phyloP scores from a whole-genome alignment of 306 rosid genomes.

The Calophaca sinica region DNA sequence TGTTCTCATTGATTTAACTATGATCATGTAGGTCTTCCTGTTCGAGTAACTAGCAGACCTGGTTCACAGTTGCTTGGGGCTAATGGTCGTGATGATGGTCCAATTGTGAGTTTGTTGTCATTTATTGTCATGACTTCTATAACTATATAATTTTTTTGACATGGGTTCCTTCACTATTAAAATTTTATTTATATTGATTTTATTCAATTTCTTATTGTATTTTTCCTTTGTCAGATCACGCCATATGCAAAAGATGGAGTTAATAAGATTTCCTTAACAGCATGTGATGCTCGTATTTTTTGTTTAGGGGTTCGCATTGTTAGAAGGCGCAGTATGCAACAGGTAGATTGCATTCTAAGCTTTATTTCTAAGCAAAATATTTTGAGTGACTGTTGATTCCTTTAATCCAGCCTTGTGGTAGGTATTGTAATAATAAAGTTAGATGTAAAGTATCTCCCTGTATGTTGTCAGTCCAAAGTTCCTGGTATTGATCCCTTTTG shows the following conservation, averaged over 20 bases:
- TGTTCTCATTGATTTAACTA: conserved; percentile 23
- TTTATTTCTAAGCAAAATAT: conserved; percentile 30
- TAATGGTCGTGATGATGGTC: conserved; percentile 99
- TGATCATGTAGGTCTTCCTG: conserved; percentile 68
- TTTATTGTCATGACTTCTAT: conserved; percentile 11
- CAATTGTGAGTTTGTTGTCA: conserved; percentile 72
- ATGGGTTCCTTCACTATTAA: conserved; percentile 8
- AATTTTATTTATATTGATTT: conserved; percentile 34
- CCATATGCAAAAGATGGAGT: conserved; percentile 80
- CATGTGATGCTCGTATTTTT: conserved; percentile 86
- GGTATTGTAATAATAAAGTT: conserved; percentile 14
- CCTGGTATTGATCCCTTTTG: conserved; percentile 11
- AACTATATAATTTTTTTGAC: conserved; percentile 6
- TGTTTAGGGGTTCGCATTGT: conserved; percentile 97
- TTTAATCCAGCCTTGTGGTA: conserved; percentile 30
- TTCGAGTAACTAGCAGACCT: conserved; percentile 92
- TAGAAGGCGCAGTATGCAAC: conserved; percentile 76
- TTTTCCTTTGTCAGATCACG: conserved; percentile 77
- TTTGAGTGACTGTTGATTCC: conserved; percentile 29
- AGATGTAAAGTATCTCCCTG: conserved; percentile 22
- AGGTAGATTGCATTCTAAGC: conserved; percentile 62
- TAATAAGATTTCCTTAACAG: conserved; percentile 87
- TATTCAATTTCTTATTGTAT: conserved; percentile 32
- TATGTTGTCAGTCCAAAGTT: conserved; percentile 2
- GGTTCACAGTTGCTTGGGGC: conserved; percentile 95